Evolutionary conservation across 2,329 filamentous ascomycete species (phyloP).

Genomic region (Dactylonectria estremocensis): DNA sequence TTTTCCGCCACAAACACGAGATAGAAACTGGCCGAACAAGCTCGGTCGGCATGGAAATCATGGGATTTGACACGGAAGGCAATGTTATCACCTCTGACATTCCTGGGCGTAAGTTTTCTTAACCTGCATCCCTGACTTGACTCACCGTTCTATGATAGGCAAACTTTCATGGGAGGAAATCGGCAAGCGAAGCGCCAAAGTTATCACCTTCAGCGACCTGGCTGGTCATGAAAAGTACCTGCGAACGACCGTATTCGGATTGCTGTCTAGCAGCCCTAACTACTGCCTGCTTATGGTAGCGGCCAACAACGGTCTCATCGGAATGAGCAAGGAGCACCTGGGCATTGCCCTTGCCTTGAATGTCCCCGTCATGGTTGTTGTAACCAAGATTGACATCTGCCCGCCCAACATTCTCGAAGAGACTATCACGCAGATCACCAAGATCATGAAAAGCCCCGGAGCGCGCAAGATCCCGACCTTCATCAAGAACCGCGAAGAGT

Average conservation of each 20-base stretch:
- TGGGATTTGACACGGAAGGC: conserved; percentile 93
- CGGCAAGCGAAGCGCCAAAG: conserved; percentile 93
- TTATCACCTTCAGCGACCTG: conserved; percentile 96
- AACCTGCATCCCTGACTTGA: neutral
- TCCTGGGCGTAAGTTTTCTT: conserved; percentile 78
- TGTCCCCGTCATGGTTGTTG: conserved; percentile 96
- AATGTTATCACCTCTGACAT: conserved; percentile 86
- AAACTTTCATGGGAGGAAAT: conserved; percentile 97
- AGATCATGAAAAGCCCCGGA: conserved; percentile 94
- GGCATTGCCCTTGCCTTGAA: conserved; percentile 95
- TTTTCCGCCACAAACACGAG: conserved; percentile 98
- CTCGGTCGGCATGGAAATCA: conserved; percentile 98
- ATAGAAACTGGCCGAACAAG: conserved; percentile 95
- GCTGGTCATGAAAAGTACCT: conserved; percentile 97
- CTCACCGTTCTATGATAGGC: conserved; percentile 52
- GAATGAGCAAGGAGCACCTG: conserved; percentile 98
- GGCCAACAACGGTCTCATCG: conserved; percentile 95
- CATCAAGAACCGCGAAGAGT: conserved; percentile 91
- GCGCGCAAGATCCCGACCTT: conserved; percentile 97
- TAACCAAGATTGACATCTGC: conserved; percentile 99
- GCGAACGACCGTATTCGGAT: conserved; percentile 94
- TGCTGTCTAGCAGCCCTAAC: conserved; percentile 94
- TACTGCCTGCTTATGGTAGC: conserved; percentile 99
- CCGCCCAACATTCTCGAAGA: conserved; percentile 95
- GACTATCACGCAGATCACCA: conserved; percentile 91